Evolutionary conservation across 2,329 filamentous ascomycete species (phyloP).

Genomic region (Rasamsonia emersonii): DNA sequence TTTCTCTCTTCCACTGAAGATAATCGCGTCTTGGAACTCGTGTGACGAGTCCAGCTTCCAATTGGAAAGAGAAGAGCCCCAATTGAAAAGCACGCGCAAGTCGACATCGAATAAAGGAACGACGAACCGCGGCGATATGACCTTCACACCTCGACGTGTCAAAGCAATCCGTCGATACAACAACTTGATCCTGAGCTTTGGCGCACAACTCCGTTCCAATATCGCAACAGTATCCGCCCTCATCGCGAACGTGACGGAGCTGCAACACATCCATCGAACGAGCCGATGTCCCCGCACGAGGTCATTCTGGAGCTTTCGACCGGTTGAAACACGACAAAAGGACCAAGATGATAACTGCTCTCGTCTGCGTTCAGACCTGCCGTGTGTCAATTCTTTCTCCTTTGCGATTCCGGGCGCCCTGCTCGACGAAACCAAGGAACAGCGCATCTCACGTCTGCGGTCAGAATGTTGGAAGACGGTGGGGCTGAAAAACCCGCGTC

Average conservation of each 20-base stretch:
- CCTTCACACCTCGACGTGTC: conserved; percentile 4
- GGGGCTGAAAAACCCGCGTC: conserved; percentile 22
- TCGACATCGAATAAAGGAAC: neutral
- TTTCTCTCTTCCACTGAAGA: conserved; percentile 1
- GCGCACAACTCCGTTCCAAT: conserved; percentile 17
- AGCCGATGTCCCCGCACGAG: conserved; percentile 21
- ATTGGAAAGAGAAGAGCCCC: too few relatives aligned
- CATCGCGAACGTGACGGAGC: conserved; percentile 15
- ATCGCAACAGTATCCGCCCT: conserved; percentile 19
- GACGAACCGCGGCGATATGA: too few relatives aligned
- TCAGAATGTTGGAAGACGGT: conserved; percentile 30
- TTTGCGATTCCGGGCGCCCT: conserved; percentile 9
- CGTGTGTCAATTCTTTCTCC: conserved; percentile 2
- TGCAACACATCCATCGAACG: conserved; percentile 17
- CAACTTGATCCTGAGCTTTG: conserved; percentile 16
- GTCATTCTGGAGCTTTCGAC: conserved; percentile 34
- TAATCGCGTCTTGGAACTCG: neutral
- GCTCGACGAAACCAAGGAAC: conserved; percentile 23
- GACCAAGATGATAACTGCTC: neutral
- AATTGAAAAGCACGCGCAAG: neutral
- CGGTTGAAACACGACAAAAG: too few relatives aligned
- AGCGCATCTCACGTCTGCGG: conserved; percentile 26
- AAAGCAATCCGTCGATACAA: conserved; percentile 17
- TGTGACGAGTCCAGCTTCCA: neutral
- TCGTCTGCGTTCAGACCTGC: neutral